Evolutionary conservation across 2,329 filamentous ascomycete species (phyloP), one percentile per base, ranked within the genome.

Genomic region (Trichoderma atroviride): DNA sequence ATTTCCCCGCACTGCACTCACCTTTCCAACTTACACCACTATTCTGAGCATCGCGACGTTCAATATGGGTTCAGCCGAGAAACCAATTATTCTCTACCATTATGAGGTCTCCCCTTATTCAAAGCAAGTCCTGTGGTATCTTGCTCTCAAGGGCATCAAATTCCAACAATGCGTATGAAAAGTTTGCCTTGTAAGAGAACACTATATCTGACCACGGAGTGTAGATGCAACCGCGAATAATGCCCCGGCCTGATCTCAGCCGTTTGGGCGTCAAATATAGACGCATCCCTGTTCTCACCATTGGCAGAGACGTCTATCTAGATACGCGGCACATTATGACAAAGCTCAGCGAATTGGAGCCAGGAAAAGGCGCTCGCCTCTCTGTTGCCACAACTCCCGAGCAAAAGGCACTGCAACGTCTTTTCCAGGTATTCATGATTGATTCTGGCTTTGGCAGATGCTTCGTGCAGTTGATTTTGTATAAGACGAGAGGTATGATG

Each of bases 261-360:
- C 79, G 81, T 1, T 83, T 93, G 16, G 88, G 88, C 31, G 83
- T 92, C 65, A 80, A 82, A 14, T 90, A 93, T 79, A 86, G 91
- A 5, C 89, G 91, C 65, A 92, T 92, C 66, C 91, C 91, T 1
- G 74, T 92, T 62, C 79, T 92, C 61, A 80, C 87, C 29, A 88
- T 92, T 72, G 90, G 89, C 19, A 83, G 86, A 6, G 87, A 91
- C 74, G 80, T 93, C 57, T 92, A 92, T 80, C 81, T 87, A 70
- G 91, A 93, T 80, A 89, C 89, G 1, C 86, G 89, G 1, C 84
- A 92, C 31, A 92, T 92, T 73, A 77, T 93, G 37, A 78, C 78
- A 29, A 89, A 88, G 75, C 86, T 93, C 1, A 88, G 91, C 74
- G 73, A 81, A 0, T 79, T 85, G 27, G 88, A 86, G 74, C 85